phyloP scores from a whole-genome alignment of 805 yeast genomes.

The Lachancea cidri region DNA sequence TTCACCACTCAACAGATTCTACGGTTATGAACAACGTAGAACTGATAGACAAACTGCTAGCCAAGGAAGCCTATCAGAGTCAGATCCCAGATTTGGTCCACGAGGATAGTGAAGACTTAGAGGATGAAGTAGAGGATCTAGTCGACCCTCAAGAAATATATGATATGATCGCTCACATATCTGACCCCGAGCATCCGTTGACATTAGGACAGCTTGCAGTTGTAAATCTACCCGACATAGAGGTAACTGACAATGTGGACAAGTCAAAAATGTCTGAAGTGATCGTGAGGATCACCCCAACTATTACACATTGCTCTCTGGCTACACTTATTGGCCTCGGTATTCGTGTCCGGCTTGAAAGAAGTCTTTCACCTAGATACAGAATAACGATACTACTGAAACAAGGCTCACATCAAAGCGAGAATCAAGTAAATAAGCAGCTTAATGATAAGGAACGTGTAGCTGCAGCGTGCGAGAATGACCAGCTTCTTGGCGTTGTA shows the following conservation, averaged over 20 bases:
- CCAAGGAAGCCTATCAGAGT: slow-evolving; percentile 12
- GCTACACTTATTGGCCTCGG: slow-evolving; percentile 96
- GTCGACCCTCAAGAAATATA: slow-evolving; percentile 88
- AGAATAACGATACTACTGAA: slow-evolving; percentile 75
- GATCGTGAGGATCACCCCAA: slow-evolving; percentile 83
- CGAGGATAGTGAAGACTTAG: slow-evolving; percentile 16
- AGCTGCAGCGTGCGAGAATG: slow-evolving; percentile 98
- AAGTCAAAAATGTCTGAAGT: slow-evolving; percentile 63
- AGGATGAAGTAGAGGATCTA: slow-evolving; percentile 42
- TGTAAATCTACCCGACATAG: slow-evolving; percentile 77
- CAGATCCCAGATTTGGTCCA: slow-evolving; percentile 24
- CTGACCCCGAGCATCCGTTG: slow-evolving; percentile 97
- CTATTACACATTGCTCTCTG: slow-evolving; percentile 94
- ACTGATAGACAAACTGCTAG: slow-evolving; percentile 24
- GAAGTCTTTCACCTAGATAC: slow-evolving; percentile 81
- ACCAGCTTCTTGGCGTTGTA: slow-evolving; percentile 83
- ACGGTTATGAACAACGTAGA: slow-evolving; percentile 26
- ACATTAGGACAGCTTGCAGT: slow-evolving; percentile 93
- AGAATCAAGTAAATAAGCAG: slow-evolving; percentile 92
- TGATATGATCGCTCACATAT: slow-evolving; percentile 77
- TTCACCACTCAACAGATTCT: slow-evolving; percentile 23
- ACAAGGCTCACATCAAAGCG: slow-evolving; percentile 94
- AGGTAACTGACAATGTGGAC: slow-evolving; percentile 55
- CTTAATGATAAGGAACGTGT: slow-evolving; percentile 96
- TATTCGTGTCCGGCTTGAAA: slow-evolving; percentile 81